Percentiles rank a stretch among this genome's conserved stretches.
phyloP scores from a whole-genome alignment of 2,329 filamentous ascomycete species.

The Colletotrichum agaves region DNA sequence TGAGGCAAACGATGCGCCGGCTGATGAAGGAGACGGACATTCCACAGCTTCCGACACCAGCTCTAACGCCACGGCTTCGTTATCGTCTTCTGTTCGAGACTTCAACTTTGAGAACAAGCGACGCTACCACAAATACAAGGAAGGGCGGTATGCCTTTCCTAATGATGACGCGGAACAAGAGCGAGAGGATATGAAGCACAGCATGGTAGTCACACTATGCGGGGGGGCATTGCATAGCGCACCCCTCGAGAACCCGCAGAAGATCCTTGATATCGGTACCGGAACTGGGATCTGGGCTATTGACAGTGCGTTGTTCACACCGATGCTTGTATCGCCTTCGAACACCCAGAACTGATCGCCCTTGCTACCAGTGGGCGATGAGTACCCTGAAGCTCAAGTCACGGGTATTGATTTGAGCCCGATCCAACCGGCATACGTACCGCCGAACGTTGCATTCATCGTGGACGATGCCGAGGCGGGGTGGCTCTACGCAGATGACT shows the following conservation, averaged over 20 bases:
- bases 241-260: background rate
- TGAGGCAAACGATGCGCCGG: too few relatives aligned
- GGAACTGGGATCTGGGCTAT: conserved; percentile 51
- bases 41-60: too few relatives aligned
- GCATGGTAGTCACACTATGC: conserved; percentile 50
- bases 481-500: conserved; percentile 11
- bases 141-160: conserved; percentile 53
- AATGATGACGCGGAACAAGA: conserved; percentile 55
- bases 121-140: conserved; percentile 53
- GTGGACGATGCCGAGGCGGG: conserved; percentile 69
- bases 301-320: conserved; percentile 47
- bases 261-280: conserved; percentile 42
- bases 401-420: conserved; percentile 48
- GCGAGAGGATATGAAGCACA: conserved; percentile 53
- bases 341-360: too few relatives aligned
- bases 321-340: too few relatives aligned
- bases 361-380: conserved; percentile 46
- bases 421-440: conserved; percentile 56
- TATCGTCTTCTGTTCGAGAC: conserved; percentile 49
- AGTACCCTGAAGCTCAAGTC: conserved; percentile 39
- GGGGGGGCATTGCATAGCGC: conserved; percentile 43
- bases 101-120: conserved; percentile 53
- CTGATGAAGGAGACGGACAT: too few relatives aligned
- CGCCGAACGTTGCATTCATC: conserved; percentile 79
- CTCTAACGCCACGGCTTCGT: too few relatives aligned